phyloP scores from a whole-genome alignment of 179 eudicot species.

The Monotropa hypopitys region DNA sequence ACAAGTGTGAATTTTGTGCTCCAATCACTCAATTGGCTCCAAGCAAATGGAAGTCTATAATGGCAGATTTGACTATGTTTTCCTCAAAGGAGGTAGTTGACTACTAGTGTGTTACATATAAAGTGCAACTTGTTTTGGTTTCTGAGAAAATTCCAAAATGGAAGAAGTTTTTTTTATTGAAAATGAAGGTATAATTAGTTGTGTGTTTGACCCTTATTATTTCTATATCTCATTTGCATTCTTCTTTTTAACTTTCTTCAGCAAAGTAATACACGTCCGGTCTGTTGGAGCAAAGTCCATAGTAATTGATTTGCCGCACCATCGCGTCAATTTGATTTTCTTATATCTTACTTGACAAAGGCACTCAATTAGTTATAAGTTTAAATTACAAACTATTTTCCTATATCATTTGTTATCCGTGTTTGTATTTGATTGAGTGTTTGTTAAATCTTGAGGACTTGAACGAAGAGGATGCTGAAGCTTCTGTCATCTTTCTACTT shows the following conservation, averaged over 20 bases:
- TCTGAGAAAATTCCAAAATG: background rate
- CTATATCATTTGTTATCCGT: too few relatives aligned
- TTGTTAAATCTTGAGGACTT: conserved; percentile 45
- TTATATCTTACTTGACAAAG: conserved; percentile 17
- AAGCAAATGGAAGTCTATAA: background rate
- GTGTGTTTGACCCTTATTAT: background rate
- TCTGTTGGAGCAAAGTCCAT: background rate
- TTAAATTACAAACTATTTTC: background rate
- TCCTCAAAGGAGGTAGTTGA: conserved; percentile 18
- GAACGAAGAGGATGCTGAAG: conserved; percentile 54
- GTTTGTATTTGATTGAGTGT: conserved; percentile 27
- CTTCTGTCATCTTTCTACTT: conserved; percentile 47
- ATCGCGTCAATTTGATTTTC: conserved; percentile 7
- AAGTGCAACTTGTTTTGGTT: background rate
- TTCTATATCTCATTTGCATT: background rate
- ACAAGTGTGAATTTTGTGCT: background rate
- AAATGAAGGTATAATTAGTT: background rate
- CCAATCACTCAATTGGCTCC: conserved; percentile 5
- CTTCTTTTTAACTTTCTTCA: background rate
- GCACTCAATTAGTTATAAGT: conserved; percentile 5
- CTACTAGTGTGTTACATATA: background rate
- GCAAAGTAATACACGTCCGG: background rate
- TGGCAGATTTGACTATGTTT: conserved; percentile 7
- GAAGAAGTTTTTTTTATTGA: background rate
- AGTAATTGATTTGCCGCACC: background rate